phyloP scores from a whole-genome alignment of 148 eudicot species.

The Diospyros kaki region DNA sequence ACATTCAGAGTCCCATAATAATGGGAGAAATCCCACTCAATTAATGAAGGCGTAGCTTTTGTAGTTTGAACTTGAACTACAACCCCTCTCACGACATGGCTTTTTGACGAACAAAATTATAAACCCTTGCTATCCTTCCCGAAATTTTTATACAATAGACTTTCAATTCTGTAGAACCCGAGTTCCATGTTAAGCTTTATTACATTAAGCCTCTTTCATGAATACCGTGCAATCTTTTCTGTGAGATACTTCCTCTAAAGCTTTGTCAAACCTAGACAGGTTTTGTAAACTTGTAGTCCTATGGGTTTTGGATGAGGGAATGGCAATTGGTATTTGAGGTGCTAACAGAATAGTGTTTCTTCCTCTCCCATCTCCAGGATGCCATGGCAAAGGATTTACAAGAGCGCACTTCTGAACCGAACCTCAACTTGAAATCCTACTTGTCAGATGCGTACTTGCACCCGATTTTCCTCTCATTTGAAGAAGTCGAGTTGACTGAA shows the following conservation, averaged over 20 bases:
- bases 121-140: too few species aligned
- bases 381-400: slow-evolving; percentile 76
- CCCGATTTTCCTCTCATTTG: slow-evolving; percentile 78
- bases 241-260: neutral
- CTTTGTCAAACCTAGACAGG: neutral
- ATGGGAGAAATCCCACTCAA: too few species aligned
- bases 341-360: neutral
- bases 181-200: too few species aligned
- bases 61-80: too few species aligned
- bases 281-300: neutral
- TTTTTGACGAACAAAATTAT: too few species aligned
- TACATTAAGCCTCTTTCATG: too few species aligned
- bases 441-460: slow-evolving; percentile 83
- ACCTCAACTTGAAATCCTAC: slow-evolving; percentile 50
- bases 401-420: slow-evolving; percentile 49
- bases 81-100: too few species aligned
- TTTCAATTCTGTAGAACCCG: too few species aligned
- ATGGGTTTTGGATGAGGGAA: neutral
- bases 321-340: neutral
- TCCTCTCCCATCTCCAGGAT: slow-evolving; percentile 44
- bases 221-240: neutral
- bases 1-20: too few species aligned
- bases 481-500: slow-evolving; percentile 69
- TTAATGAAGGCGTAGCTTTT: too few species aligned
- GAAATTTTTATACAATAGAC: too few species aligned